These are phyloP conservation scores for Physaria fendleri DNA, from an alignment of 345 rosid genomes.

Conservation along the genomic window DNA sequence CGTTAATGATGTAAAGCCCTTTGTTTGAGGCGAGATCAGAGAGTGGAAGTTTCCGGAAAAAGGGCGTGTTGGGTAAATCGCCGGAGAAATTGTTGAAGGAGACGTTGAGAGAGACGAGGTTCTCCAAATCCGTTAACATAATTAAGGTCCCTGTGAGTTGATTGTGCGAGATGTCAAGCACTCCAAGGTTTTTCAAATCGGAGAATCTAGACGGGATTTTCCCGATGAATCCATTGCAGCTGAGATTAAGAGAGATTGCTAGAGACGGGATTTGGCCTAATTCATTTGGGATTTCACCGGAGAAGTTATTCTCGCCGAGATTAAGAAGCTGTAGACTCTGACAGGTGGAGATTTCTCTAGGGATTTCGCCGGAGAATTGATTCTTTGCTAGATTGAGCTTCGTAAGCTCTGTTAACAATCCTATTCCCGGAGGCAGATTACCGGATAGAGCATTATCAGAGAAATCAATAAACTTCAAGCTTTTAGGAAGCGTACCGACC, in stretches of 20 bases:
- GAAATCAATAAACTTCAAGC: conserved; percentile 43
- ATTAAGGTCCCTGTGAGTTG: conserved; percentile 58
- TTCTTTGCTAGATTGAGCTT: conserved; percentile 67
- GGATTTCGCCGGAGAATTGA: conserved; percentile 56
- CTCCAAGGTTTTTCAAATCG: conserved; percentile 55
- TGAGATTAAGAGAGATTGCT: conserved; percentile 73
- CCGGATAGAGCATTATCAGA: conserved; percentile 61
- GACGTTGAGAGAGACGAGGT: conserved; percentile 79
- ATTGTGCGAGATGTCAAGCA: conserved; percentile 67
- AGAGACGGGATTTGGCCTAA: conserved; percentile 60
- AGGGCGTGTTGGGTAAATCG: conserved; percentile 65
- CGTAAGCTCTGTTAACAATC: conserved; percentile 52
- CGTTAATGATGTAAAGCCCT: conserved; percentile 45
- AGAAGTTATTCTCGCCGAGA: conserved; percentile 53
- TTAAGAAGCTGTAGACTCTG: conserved; percentile 65
- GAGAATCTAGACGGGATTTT: conserved; percentile 51
- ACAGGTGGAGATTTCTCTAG: conserved; percentile 59
- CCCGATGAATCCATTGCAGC: conserved; percentile 63
- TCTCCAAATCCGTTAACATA: conserved; percentile 52
- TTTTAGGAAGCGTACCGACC: conserved; percentile 38
- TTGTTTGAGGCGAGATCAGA: conserved; percentile 62
- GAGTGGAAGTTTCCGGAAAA: conserved; percentile 73
- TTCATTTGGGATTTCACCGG: conserved; percentile 57
- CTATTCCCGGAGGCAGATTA: conserved; percentile 46
- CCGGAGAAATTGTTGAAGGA: conserved; percentile 82